These are phyloP conservation scores for Backusella tuberculispora DNA, from an alignment of 192 early-diverging fungal species.

Conservation along the genomic window DNA sequence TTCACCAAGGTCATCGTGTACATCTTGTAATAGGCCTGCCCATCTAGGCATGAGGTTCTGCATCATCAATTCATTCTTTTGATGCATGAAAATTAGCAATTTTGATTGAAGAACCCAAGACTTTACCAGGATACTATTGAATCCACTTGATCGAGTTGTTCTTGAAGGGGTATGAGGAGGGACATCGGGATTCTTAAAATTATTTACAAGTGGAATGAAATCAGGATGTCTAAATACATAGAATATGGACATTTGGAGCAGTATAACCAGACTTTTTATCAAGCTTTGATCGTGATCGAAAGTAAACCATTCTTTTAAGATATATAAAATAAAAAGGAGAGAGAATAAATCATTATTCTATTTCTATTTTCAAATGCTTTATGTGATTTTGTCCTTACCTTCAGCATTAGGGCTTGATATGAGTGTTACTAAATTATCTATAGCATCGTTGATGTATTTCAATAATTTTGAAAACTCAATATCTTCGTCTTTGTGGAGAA, in stretches of 20 bases:
- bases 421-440: slow-evolving; percentile 23
- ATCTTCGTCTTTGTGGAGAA: slow-evolving; percentile 41
- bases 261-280: not conserved
- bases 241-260: slow-evolving; percentile 31
- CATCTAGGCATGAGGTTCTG: slow-evolving; percentile 3
- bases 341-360: not conserved
- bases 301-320: slow-evolving; percentile 13
- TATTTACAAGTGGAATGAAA: slow-evolving; percentile 43
- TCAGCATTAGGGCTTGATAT: not conserved
- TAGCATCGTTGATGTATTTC: slow-evolving; percentile 30
- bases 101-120: slow-evolving; percentile 29
- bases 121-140: slow-evolving; percentile 30
- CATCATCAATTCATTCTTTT: not conserved
- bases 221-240: slow-evolving; percentile 43
- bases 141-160: slow-evolving; percentile 24
- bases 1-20: slow-evolving; percentile 66
- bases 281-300: slow-evolving; percentile 7
- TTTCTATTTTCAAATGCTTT: not conserved
- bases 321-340: not conserved
- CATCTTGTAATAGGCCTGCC: slow-evolving; percentile 46
- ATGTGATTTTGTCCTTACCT: slow-evolving; percentile 9
- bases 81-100: slow-evolving; percentile 11
- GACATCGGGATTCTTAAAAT: slow-evolving; percentile 27
- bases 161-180: slow-evolving; percentile 31
- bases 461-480: slow-evolving; percentile 44